Conservation (phyloP, 2,329 filamentous ascomycete species). For the Claviceps pazoutovae region DNA sequence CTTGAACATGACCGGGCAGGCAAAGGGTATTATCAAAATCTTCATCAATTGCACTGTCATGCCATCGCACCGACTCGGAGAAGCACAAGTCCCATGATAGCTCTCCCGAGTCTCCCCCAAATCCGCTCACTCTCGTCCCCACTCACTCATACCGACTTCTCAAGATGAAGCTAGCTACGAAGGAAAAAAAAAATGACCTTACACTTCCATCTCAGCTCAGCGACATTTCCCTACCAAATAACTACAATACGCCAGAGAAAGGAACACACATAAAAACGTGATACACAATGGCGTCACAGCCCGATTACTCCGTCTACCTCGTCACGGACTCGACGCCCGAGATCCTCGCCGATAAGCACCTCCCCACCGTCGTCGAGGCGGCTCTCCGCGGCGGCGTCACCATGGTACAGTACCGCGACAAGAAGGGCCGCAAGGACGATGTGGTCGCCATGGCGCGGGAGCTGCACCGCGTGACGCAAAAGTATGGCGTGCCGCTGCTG, state of each 20-base stretch:
- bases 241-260: not conserved
- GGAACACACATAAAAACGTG: not conserved
- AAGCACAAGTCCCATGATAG: not conserved
- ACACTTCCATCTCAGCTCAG: not conserved
- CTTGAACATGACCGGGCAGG: no score
- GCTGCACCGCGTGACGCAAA: slow-evolving; percentile 57
- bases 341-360: slow-evolving; percentile 58
- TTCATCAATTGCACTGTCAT: no score
- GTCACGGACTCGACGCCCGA: slow-evolving; percentile 86
- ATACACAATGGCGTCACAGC: slow-evolving; percentile 7
- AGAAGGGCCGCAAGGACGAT: slow-evolving; percentile 58
- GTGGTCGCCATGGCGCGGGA: slow-evolving; percentile 56
- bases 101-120: not conserved
- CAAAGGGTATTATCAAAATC: no score
- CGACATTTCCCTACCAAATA: no score
- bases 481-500: slow-evolving; percentile 60
- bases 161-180: not conserved
- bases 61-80: not conserved
- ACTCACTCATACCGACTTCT: not conserved
- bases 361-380: slow-evolving; percentile 59
- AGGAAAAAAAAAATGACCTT: not conserved
- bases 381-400: slow-evolving; percentile 70
- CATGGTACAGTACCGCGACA: slow-evolving; percentile 83
- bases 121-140: not conserved
- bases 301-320: slow-evolving; percentile 75